Base-by-base conservation (phyloP, 139 green algal genomes). In the Auxenochlorella pyrenoidosa region DNA sequence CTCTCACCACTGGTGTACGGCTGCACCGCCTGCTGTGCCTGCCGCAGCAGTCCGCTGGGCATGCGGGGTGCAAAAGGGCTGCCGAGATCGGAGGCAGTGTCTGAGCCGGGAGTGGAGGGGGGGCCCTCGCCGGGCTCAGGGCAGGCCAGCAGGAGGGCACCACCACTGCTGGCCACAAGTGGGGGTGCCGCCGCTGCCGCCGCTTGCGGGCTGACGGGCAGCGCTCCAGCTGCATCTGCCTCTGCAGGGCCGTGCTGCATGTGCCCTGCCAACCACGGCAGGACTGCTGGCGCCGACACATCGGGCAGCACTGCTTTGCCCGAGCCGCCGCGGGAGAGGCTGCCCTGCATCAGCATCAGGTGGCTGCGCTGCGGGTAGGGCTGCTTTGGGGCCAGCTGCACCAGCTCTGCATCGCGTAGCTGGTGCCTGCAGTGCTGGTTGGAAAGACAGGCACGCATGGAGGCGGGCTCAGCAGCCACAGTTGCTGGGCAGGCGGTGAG, bases 291-390 rank as follows among this genome's bases (percentile, higher is more conserved):
- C 3, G 68, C 82, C 1, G 30, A 28, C 43, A 86, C 43, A 43
- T 47, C 32, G 13, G 28, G 1, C 36, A 34, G 38, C 30, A 40
- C 51, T 47, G 38, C 19, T 18, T 36, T 51, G n/a, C 77, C 47
- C 5, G 43, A 26, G 76, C 76, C 32, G 32, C 44, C 30, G 60
- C 82, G 73, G 60, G 15, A 22, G 15, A 92, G 87, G 66, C 79
- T 88, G 72, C 90, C 90, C 3, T 82, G 71, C 75, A 92, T 86
- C 68, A 92, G 80, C 66, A 92, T 43, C 18, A 71, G 51, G 65
- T 85, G 86, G 34, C 36, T n/a, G 28, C 30, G 71, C 82, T 90
- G 88, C 8, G 16, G 28, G 60, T 82, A 86, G 43, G n/a, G 5
- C 70, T 89, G 66, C 21, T 58, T 44, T 3, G 90, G 88, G 1